phyloP scores from a whole-genome alignment of 2,329 filamentous ascomycete genomes.

The Ophiocordyceps camponoti-rufipedis region DNA sequence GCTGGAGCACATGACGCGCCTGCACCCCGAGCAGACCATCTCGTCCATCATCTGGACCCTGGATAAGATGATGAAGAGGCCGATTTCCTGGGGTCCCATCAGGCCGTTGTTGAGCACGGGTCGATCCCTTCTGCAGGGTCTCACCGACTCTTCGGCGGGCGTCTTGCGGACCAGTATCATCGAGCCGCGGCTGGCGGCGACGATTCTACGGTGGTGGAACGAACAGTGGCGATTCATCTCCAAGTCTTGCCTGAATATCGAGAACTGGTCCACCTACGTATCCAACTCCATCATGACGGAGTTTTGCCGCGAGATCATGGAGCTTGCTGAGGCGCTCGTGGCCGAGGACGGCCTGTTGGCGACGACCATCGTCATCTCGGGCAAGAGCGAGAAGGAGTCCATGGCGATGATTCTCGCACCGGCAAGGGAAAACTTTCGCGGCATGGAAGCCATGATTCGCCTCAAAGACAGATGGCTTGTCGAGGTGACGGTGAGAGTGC shows the following conservation, averaged over 20 bases:
- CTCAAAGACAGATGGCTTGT: conserved; percentile 78
- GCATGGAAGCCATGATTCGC: conserved; percentile 75
- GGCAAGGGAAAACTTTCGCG: conserved; percentile 32
- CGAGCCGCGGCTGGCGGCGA: conserved; percentile 40
- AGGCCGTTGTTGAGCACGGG: conserved; percentile 37
- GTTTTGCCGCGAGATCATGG: conserved; percentile 89
- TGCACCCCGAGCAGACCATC: conserved; percentile 20
- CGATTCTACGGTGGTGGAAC: conserved; percentile 65
- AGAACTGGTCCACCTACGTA: conserved; percentile 61
- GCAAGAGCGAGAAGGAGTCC: conserved; percentile 17
- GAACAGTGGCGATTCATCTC: conserved; percentile 67
- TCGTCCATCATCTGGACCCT: conserved; percentile 24
- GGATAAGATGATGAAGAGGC: conserved; percentile 16
- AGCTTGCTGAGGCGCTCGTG: conserved; percentile 74
- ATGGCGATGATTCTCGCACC: conserved; percentile 21
- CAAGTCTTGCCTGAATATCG: conserved; percentile 66
- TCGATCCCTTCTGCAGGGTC: conserved; percentile 33
- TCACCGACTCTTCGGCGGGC: conserved; percentile 37
- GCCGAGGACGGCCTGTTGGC: conserved; percentile 72
- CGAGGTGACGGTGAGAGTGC: conserved; percentile 60
- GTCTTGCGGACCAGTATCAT: conserved; percentile 36
- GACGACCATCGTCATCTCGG: conserved; percentile 29
- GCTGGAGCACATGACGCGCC: conserved; percentile 19
- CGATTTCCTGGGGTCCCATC: conserved; percentile 36
- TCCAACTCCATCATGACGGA: conserved; percentile 71